Evolutionary conservation across 371 early-diverging fungal species (phyloP).

Genomic region (Mortierella sp.): DNA sequence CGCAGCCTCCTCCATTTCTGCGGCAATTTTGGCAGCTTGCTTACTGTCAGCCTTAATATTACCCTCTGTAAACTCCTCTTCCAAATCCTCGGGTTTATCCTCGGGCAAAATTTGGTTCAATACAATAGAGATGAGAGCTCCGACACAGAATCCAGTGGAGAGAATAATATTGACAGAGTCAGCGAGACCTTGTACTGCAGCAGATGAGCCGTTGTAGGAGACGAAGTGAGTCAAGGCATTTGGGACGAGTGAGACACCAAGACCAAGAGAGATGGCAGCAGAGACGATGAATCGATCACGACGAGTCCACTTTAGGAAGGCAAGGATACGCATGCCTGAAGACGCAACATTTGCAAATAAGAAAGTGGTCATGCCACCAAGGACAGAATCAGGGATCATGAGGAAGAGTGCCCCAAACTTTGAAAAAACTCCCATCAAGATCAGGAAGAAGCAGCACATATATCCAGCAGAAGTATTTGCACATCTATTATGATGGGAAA

Average conservation of each 20-base stretch:
- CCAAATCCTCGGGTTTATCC: slow-evolving; percentile 36
- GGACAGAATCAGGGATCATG: slow-evolving; percentile 65
- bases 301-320: slow-evolving; percentile 71
- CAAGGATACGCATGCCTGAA: slow-evolving; percentile 73
- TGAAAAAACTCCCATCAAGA: slow-evolving; percentile 71
- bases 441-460: slow-evolving; percentile 66
- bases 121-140: slow-evolving; percentile 66
- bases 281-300: slow-evolving; percentile 75
- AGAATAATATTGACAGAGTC: slow-evolving; percentile 69
- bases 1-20: slow-evolving; percentile 50
- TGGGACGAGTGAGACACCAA: slow-evolving; percentile 69
- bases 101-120: slow-evolving; percentile 65
- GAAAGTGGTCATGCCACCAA: slow-evolving; percentile 74
- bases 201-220: slow-evolving; percentile 64
- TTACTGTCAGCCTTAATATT: slow-evolving; percentile 33
- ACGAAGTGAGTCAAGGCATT: slow-evolving; percentile 70
- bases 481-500: slow-evolving; percentile 51
- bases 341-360: slow-evolving; percentile 72
- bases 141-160: slow-evolving; percentile 67
- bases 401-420: slow-evolving; percentile 71
- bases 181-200: slow-evolving; percentile 62
- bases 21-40: slow-evolving; percentile 43
- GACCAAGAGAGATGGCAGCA: slow-evolving; percentile 59
- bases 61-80: slow-evolving; percentile 26
- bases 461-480: slow-evolving; percentile 73